Conservation (phyloP, 1,284 basidiomycete genomes). For the Cutaneotrichosporon cutaneum region DNA sequence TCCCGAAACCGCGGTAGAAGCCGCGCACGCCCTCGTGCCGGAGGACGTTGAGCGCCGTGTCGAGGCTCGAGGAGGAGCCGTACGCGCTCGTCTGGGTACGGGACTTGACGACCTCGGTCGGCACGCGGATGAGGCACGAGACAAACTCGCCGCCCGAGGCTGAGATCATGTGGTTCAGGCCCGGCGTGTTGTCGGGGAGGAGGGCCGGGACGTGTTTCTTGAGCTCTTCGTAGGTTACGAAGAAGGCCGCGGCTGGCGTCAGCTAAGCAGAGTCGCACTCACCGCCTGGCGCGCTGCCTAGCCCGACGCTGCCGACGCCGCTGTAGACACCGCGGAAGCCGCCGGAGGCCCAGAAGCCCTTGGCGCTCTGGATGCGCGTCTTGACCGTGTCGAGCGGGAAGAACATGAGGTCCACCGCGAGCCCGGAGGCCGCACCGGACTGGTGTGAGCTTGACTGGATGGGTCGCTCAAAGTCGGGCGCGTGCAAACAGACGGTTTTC, state of each 20-base stretch:
- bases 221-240: slow-evolving; percentile 87
- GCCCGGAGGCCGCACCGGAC: slow-evolving; percentile 84
- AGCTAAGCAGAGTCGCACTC: slow-evolving; percentile 37
- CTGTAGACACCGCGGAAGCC: slow-evolving; percentile 92
- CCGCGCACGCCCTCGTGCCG: slow-evolving; percentile 64
- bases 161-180: slow-evolving; percentile 74
- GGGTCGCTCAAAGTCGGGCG: not conserved
- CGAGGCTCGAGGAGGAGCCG: slow-evolving; percentile 53
- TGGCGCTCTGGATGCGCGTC: slow-evolving; percentile 87
- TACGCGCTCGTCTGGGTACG: slow-evolving; percentile 73
- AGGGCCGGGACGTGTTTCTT: slow-evolving; percentile 66
- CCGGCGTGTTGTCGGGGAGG: slow-evolving; percentile 59
- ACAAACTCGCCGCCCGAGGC: slow-evolving; percentile 82
- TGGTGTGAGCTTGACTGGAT: slow-evolving; percentile 42
- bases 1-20: slow-evolving; percentile 76
- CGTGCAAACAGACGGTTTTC: not conserved
- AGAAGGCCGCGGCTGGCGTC: slow-evolving; percentile 81
- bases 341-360: slow-evolving; percentile 82
- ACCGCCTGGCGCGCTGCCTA: slow-evolving; percentile 96
- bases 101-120: slow-evolving; percentile 91
- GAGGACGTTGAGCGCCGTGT: slow-evolving; percentile 57
- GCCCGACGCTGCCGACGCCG: slow-evolving; percentile 89
- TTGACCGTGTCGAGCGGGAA: slow-evolving; percentile 97
- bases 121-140: slow-evolving; percentile 88
- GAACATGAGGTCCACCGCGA: slow-evolving; percentile 88